Percentiles rank a stretch among this genome's conserved stretches.
phyloP scores from a whole-genome alignment of 805 yeast species.

The Wickerhamomyces hampshirensis region DNA sequence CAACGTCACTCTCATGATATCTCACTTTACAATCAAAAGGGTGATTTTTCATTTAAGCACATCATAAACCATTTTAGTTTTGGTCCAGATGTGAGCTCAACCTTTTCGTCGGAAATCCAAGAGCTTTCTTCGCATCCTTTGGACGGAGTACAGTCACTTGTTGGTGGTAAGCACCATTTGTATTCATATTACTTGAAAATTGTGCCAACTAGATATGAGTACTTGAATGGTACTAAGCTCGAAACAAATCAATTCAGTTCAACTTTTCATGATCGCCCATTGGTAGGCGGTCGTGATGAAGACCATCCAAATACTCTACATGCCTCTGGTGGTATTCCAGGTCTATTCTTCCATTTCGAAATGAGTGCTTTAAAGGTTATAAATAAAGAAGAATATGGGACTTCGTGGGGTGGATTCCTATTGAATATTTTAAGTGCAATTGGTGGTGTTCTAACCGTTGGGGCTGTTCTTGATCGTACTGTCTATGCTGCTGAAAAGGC shows the following conservation, averaged over 20 bases:
- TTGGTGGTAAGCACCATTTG: conserved; percentile 52
- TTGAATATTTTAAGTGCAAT: conserved; percentile 81
- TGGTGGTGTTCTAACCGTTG: conserved; percentile 92
- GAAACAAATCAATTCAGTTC: conserved; percentile 91
- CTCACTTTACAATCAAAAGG: conserved; percentile 57
- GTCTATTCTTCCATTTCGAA: conserved; percentile 82
- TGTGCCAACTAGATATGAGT: conserved; percentile 84
- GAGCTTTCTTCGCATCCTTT: conserved; percentile 58
- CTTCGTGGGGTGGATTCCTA: conserved; percentile 78
- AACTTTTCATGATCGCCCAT: conserved; percentile 82
- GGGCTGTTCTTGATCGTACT: conserved; percentile 81
- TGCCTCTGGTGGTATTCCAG: conserved; percentile 85
- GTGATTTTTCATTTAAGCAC: conserved; percentile 71
- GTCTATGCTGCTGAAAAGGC: conserved; percentile 87
- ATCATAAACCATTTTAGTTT: conserved; percentile 75
- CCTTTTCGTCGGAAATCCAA: conserved; percentile 20
- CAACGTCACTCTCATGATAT: conserved; percentile 81
- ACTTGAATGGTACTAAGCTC: conserved; percentile 43
- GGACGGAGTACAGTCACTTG: conserved; percentile 43
- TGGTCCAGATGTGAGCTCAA: conserved; percentile 51
- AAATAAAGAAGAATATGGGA: conserved; percentile 62
- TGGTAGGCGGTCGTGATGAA: conserved; percentile 80
- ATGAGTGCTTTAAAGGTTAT: conserved; percentile 91
- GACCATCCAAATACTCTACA: conserved; percentile 88
- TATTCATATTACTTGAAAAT: conserved; percentile 82